Evolutionary conservation across 73 alveolate genomes (phyloP).

Genomic region (Paramecium octaurelia): DNA sequence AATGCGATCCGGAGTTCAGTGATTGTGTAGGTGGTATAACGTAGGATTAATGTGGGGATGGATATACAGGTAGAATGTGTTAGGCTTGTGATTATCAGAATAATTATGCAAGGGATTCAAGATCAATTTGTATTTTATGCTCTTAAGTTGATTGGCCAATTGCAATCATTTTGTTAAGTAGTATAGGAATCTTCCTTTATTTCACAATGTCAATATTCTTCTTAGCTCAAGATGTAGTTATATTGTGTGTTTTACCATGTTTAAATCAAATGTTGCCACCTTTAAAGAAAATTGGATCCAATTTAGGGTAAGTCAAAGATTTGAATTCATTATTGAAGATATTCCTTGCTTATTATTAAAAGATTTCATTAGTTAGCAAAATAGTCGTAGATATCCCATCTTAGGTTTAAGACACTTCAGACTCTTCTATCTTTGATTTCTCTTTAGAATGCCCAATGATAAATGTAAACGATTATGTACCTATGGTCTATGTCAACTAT

Average conservation of each 20-base stretch:
- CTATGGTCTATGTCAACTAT: not conserved
- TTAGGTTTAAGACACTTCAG: not conserved
- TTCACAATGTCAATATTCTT: not conserved
- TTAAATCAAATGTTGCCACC: constrained; percentile 46
- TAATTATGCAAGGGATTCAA: constrained; percentile 21
- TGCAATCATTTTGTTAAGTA: not conserved
- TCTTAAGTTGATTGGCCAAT: not conserved
- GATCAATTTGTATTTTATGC: not conserved
- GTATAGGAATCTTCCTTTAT: not conserved
- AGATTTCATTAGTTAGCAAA: not conserved
- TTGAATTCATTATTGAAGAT: not conserved
- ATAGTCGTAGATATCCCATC: not conserved
- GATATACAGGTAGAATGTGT: constrained; percentile 13
- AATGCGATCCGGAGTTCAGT: not conserved
- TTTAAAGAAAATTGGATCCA: not conserved
- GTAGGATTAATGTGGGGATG: not conserved
- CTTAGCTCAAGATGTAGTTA: not conserved
- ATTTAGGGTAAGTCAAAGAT: constrained; percentile 11
- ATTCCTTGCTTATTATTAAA: not conserved
- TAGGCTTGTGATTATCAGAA: constrained; percentile 11
- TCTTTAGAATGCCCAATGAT: constrained; percentile 43
- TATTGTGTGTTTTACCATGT: constrained; percentile 27
- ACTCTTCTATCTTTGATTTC: not conserved
- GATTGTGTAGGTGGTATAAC: not conserved
- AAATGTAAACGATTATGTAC: not conserved